Evolutionary conservation across 345 rosid species (phyloP), one percentile per base, ranked within the genome.

Genomic region (Aquilaria malaccensis): DNA sequence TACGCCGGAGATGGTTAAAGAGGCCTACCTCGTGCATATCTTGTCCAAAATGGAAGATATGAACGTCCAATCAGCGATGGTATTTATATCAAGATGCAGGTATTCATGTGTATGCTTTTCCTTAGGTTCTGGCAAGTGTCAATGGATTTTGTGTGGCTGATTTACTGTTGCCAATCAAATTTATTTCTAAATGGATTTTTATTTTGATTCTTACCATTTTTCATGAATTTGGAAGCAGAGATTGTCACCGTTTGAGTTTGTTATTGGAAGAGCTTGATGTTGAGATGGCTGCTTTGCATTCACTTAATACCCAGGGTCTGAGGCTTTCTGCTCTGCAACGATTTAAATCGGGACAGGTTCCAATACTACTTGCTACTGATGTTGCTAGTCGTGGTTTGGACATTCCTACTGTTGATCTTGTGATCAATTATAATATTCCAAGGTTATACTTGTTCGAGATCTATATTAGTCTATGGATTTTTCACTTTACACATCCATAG

Each of bases 51-150:
- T 94, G 92, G 86, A 83, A 79, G 95, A 86, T 2, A 79, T 88
- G 86, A 89, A 83, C 37, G 81, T 90, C 61, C 87, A 88, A 60
- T 94, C 99, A 0, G 97, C 85, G 47, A 94, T 94, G 69, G 83
- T 94, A 74, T 90, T 94, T 75, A 93, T 83, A 67, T 94, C 99
- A 4, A 90, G 97, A 54, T 90, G 99, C 96, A 85, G 97, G 97
- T 93, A 58, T 64, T 50, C 14, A 31, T 37, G 32, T 15, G 11
- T 50, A 50, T 30, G 9, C 64, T 30, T 31, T 61, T 61, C 54
- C 37, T 30, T 14, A 15, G 10, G 22, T 15, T 6, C 6, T 13
- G 2, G 11, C 45, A 14, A 49, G 46, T 10, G 13, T 12, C 9
- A 43, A 9, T 55, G n/a, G 10, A 2, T 56, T 54, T 29, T 11